phyloP scores from a whole-genome alignment of 139 green algal species.

The Deuterostichococcus epilithicus region DNA sequence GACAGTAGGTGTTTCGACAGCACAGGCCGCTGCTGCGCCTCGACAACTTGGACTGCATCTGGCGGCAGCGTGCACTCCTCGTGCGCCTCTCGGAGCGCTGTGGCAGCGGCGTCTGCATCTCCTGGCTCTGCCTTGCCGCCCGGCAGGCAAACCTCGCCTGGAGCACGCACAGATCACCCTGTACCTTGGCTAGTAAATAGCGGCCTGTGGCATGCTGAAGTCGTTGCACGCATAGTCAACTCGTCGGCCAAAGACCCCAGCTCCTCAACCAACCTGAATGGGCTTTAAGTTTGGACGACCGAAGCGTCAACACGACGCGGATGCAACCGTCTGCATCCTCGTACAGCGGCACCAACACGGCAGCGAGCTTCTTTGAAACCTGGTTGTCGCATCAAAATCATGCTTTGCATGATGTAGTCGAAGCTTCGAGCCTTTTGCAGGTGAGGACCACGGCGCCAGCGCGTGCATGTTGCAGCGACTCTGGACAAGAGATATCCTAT shows the following conservation, averaged over 20 bases:
- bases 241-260: too few relatives aligned
- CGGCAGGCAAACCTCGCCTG: conserved; percentile 50
- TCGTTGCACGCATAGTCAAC: too few relatives aligned
- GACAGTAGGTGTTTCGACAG: conserved; percentile 44
- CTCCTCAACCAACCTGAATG: background rate
- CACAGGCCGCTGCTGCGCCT: conserved; percentile 28
- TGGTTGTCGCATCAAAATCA: background rate
- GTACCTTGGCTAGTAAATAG: too few relatives aligned
- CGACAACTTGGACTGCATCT: conserved; percentile 9
- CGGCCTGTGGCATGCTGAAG: too few relatives aligned
- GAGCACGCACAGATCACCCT: too few relatives aligned
- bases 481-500: too few relatives aligned
- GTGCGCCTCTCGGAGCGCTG: conserved; percentile 47
- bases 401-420: background rate
- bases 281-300: conserved; percentile 25
- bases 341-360: conserved; percentile 38
- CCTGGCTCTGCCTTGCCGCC: conserved; percentile 48
- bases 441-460: too few relatives aligned
- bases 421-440: too few relatives aligned
- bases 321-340: conserved; percentile 12
- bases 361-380: background rate
- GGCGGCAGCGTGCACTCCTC: conserved; percentile 40
- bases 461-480: too few relatives aligned
- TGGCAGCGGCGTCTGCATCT: conserved; percentile 35
- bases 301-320: conserved; percentile 38